Evolutionary conservation across 345 rosid genomes (phyloP).

Genomic region (Ceriops tagal): DNA sequence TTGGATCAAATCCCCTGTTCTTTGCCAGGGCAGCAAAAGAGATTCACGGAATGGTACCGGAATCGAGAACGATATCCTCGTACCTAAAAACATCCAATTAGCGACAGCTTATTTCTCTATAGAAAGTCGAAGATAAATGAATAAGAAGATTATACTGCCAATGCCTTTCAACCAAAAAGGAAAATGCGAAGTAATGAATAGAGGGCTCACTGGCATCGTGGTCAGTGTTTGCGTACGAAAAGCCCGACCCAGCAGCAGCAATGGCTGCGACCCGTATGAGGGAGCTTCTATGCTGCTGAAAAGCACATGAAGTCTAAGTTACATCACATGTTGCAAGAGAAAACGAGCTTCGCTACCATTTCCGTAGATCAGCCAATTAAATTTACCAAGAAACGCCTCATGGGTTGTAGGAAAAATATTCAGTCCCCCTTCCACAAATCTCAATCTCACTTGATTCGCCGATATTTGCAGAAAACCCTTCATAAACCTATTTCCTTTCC

Average conservation of each 20-base stretch:
- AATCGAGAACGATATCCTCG: conserved; percentile 37
- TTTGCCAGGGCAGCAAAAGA: conserved; percentile 26
- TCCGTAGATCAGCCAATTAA: too few relatives aligned
- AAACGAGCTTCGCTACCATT: background rate
- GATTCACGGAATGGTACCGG: conserved; percentile 32
- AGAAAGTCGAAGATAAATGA: background rate
- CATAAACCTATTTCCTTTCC: background rate
- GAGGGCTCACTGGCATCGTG: conserved; percentile 39
- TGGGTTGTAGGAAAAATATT: background rate
- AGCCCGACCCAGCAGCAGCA: conserved; percentile 45
- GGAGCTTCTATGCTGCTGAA: conserved; percentile 9
- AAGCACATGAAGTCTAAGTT: background rate
- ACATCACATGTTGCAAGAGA: background rate
- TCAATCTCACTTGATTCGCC: too few relatives aligned
- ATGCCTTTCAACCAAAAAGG: background rate
- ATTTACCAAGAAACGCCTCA: conserved; percentile 36
- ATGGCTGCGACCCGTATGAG: conserved; percentile 37
- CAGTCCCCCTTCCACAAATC: too few relatives aligned
- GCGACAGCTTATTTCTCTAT: background rate
- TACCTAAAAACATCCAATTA: conserved; percentile 24
- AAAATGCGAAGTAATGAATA: background rate
- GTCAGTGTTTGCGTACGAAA: conserved; percentile 25
- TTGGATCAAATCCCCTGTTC: conserved; percentile 4
- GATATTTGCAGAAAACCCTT: background rate
- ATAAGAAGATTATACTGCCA: background rate